Evolutionary conservation across 2,329 filamentous ascomycete genomes (phyloP), one percentile per base, ranked within the genome.

Genomic region (Penicillium sp.): DNA sequence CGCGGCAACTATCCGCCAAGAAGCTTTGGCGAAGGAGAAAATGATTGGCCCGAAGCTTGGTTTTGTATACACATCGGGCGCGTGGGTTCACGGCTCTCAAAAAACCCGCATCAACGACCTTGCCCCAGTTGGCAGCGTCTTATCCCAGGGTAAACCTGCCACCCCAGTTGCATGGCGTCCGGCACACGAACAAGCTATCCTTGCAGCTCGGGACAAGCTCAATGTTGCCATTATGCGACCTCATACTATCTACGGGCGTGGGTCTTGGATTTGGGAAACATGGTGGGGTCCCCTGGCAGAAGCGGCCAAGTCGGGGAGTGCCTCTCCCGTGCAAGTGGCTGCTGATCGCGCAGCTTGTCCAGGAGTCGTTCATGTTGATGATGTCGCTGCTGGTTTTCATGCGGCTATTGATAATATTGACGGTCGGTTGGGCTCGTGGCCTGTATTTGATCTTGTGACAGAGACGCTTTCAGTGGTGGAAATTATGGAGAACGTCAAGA

Each of bases 301-400:
- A 40, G 49, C 41, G 15, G 49, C 49, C 12, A 52, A 52, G 22
- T 52, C 29, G 7, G 41, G 42, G 20, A 67, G 72, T 26, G 51
- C 49, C 3, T 51, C 56, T 3, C 51, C 51, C 4, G 55, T 73
- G 20, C 18, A 61, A 14, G 37, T 69, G 9, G 37, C 63, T 11
- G 62, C 61, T 3, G 68, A 69, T 23, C 37, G 54, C 3, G 47
- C 58, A 12, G 60, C 60, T 29, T 56, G 61, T 11, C 55, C 67
- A 8, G 65, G 66, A 7, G 50, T 74, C 6, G 56, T 75, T n/a
- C 73, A 76, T 53, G 69, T 77, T 11, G 72, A 76, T 48, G 74
- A 77, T 59, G 64, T 67, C 2, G 75, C 69, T 0, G 53, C 64
- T n/a, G 74, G 65, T 0, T 65, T 73, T 14, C 63, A 68, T 48